Percentiles rank a stretch among this genome's conserved stretches.
These are phyloP conservation scores for Tetrapisispora nanseiensis DNA, from an alignment of 805 yeast species.

Conservation along the genomic window DNA sequence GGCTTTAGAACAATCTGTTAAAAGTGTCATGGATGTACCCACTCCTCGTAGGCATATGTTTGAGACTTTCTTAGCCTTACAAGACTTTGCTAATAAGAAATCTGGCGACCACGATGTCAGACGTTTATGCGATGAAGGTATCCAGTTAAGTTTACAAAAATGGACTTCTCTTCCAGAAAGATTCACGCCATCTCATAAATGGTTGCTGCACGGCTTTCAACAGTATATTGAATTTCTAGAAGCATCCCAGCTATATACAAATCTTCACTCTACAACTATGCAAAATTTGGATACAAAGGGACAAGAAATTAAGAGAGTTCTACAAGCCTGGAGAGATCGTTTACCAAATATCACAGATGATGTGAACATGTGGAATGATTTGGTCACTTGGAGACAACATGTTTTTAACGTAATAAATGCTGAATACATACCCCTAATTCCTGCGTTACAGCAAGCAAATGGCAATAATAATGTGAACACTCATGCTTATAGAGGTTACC, in stretches of 20 bases:
- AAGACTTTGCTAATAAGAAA: slow-evolving; percentile 85
- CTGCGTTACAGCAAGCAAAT: slow-evolving; percentile 64
- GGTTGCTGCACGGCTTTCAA: slow-evolving; percentile 87
- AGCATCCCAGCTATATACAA: slow-evolving; percentile 87
- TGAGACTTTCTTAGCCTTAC: slow-evolving; percentile 87
- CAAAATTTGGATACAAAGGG: slow-evolving; percentile 87
- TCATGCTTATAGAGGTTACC: slow-evolving; percentile 94
- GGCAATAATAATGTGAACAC: slow-evolving; percentile 70
- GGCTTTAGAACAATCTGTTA: slow-evolving; percentile 86
- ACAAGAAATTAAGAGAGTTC: slow-evolving; percentile 85
- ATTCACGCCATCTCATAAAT: slow-evolving; percentile 74
- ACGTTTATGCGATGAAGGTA: slow-evolving; percentile 88
- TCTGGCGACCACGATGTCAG: slow-evolving; percentile 80
- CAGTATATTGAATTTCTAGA: slow-evolving; percentile 97
- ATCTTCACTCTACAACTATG: slow-evolving; percentile 80
- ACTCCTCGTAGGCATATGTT: slow-evolving; percentile 94
- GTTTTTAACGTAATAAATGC: slow-evolving; percentile 93
- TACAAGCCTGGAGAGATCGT: slow-evolving; percentile 97
- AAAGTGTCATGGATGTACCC: slow-evolving; percentile 96
- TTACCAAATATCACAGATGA: slow-evolving; percentile 97
- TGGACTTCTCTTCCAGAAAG: slow-evolving; percentile 84
- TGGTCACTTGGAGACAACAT: slow-evolving; percentile 98
- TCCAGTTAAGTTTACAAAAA: slow-evolving; percentile 79
- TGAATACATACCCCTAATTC: slow-evolving; percentile 86
- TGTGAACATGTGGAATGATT: slow-evolving; percentile 92